phyloP scores from a whole-genome alignment of 1,284 basidiomycete species.

The Cutaneotrichosporon sp. region DNA sequence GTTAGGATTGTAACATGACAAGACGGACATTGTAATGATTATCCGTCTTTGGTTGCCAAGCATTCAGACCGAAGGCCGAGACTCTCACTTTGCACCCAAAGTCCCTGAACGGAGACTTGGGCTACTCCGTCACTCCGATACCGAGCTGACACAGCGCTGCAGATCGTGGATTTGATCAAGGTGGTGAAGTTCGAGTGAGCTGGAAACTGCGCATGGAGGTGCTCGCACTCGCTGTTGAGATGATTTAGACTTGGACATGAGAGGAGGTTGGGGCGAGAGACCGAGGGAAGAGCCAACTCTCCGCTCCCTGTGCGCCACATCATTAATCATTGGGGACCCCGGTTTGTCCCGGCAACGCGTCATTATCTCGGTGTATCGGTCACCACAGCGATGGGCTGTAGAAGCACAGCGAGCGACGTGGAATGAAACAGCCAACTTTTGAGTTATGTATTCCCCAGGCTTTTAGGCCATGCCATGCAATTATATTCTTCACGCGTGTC shows the following conservation, averaged over 20 bases:
- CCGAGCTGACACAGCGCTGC: neutral
- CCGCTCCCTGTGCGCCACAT: too few species aligned
- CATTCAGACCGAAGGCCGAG: too few species aligned
- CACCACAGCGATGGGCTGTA: neutral
- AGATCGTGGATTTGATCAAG: neutral
- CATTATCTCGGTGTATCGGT: conserved; percentile 12
- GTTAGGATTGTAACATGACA: too few species aligned
- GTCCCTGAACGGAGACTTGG: neutral
- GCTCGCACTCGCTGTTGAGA: neutral
- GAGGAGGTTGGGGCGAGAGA: neutral
- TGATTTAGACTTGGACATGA: too few species aligned
- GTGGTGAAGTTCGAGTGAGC: neutral
- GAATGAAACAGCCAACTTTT: neutral
- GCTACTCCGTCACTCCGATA: neutral
- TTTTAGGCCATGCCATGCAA: neutral
- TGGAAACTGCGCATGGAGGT: neutral
- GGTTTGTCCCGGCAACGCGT: neutral
- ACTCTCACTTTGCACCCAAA: neutral
- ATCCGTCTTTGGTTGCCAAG: too few species aligned
- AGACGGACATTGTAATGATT: too few species aligned
- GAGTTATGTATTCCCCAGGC: too few species aligned
- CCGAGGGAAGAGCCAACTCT: neutral
- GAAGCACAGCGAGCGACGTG: neutral
- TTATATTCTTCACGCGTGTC: neutral
- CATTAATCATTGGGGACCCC: too few species aligned